Base-by-base conservation (phyloP, 2,329 filamentous ascomycete species). In the Rutstroemia sp. region DNA sequence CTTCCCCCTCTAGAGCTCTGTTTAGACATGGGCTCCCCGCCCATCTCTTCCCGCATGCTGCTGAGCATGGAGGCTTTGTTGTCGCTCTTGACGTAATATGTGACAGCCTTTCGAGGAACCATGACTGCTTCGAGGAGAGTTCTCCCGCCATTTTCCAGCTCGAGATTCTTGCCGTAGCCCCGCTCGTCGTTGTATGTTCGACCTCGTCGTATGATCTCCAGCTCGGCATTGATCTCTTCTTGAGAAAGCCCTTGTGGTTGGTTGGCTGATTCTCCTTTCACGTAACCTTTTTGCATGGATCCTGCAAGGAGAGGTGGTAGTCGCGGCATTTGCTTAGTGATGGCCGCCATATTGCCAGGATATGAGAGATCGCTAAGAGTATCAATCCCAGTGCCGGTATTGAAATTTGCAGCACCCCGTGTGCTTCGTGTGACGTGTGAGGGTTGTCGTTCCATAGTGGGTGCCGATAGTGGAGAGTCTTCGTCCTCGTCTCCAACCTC, bases 391-490 rank as follows among this genome's bases (percentile, higher is more conserved):
- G 82, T 72, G 40, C 81, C 72, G 64, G 77, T 80, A 38, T 78
- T 65, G 59, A 81, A 80, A 54, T 78, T 75, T 1, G 55, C 46
- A 25, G 71, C 73, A 30, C 68, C 68, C n/a, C 82, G 76, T 19
- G 80, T 84, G 69, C 82, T 86, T 45, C 83, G 75, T 17, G 83
- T 86, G 12, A 80, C 80, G 58, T 86, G 82, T 9, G 83, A 86
- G 12, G 79, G 76, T 59, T 82, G 80, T 36, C 82, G 77, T 68
- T 86, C 83, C 82, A 86, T 86, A 53, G 73, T 73, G 14, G 76
- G 75, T 1, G 80, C 81, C 5, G 78, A 75, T 14, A 71, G 70
- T 5, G 73, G 73, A 51, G 79, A 76, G 25, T 72, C 73, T 40
- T 76, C 73, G 39, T 77, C 75, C 2, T 75, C 75, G 38, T 76